A percentile compares a stretch with the other conserved stretches of the same genome.
These are phyloP conservation scores for Pachyrhizus erosus DNA, from an alignment of 306 rosid species.

Conservation along the genomic window DNA sequence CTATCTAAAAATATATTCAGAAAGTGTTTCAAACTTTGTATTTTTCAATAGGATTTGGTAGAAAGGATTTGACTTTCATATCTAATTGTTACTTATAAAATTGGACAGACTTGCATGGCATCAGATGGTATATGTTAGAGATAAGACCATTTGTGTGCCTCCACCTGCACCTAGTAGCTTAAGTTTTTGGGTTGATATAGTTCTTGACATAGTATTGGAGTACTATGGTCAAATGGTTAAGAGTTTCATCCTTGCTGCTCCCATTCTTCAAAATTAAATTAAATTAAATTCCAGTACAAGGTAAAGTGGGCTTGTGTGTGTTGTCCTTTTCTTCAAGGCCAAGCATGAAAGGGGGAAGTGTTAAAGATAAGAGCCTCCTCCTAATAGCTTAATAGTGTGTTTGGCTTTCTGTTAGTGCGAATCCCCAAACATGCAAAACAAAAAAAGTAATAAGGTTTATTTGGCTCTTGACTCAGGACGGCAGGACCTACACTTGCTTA, in stretches of 20 bases:
- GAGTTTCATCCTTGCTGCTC: not conserved
- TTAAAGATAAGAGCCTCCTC: not conserved
- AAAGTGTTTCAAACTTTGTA: no score
- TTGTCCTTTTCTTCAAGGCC: constrained; percentile 10
- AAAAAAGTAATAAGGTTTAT: not conserved
- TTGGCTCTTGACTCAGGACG: not conserved
- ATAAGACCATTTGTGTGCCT: not conserved
- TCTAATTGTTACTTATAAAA: not conserved
- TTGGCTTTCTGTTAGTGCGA: not conserved
- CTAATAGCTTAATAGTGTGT: constrained; percentile 9
- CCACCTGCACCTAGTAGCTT: constrained; percentile 5
- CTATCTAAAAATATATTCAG: no score
- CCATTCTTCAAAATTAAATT: not conserved
- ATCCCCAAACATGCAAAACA: not conserved
- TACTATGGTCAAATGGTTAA: not conserved
- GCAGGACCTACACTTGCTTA: not conserved
- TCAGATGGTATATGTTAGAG: not conserved
- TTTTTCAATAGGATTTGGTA: not conserved
- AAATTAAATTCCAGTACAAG: not conserved
- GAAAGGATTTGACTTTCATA: not conserved
- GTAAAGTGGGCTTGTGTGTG: not conserved
- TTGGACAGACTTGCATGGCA: not conserved
- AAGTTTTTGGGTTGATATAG: constrained; percentile 4
- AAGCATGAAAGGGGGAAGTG: not conserved
- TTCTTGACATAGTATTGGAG: not conserved